Base-by-base conservation (phyloP, 371 early-diverging fungal genomes). In the Apophysomyces ossiformis region DNA sequence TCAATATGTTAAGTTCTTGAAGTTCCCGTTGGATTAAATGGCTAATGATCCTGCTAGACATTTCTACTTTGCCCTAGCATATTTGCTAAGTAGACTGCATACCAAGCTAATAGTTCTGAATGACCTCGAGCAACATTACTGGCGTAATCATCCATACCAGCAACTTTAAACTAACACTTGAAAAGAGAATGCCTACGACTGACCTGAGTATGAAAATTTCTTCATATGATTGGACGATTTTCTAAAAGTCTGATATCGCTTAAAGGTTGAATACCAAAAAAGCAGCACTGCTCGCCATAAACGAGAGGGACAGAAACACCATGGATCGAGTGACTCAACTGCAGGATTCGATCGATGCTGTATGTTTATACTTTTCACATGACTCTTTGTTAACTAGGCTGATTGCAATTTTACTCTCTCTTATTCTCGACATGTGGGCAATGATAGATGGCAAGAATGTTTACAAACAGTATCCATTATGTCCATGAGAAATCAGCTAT, bases 331-430 rank as follows among this genome's bases (percentile, higher is more conserved):
- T 62, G 65, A 87, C 88, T 16, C 88, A 87, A 66, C 65, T 87
- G n/a, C 88, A 87, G 67, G 85, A 87, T 78, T 81, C 86, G 7
- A 85, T 87, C 64, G 88, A 87, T 69, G 75, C 83, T 44, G 82
- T 77, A 78, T 18, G 67, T 63, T 6, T 16, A 7, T 64, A 37
- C 6, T 57, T 26, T 26, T 26, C 32, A 26, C 32, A 26, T 5
- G 18, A 58, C 21, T 26, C 16, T 6, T 37, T 39, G 3, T 39
- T 47, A 37, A 13, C 21, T 44, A 37, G 5, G 0, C 13, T 45
- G 7, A 16, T 26, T 18, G 18, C 38, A 21, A 36, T 41, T 9
- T 61, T 6, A 41, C 58, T 61, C 32, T 50, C 26, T 38, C 12
- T 3, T 4, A 13, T 36, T 18, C 6, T 4, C 26, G 7, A 12